Conservation (phyloP, 140 eudicot species). For the Stevia rebaudiana region DNA sequence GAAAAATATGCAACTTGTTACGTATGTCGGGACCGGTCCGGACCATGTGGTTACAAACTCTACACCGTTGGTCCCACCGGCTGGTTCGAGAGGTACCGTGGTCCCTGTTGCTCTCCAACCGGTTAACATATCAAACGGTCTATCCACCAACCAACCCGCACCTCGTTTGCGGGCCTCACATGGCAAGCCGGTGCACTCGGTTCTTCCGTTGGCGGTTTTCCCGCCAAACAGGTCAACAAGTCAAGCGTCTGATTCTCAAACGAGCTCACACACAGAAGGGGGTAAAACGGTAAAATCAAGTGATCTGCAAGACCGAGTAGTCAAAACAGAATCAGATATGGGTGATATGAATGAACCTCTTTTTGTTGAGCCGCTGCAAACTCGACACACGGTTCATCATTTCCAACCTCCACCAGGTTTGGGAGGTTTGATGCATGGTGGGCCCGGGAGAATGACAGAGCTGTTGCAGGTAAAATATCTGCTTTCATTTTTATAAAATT, state of each 20-base stretch:
- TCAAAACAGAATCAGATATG: conserved; percentile 34
- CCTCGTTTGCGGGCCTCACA: conserved; percentile 39
- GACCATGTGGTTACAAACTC: conserved; percentile 11
- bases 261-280: conserved; percentile 37
- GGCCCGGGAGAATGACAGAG: conserved; percentile 77
- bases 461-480: conserved; percentile 61
- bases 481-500: too few relatives aligned
- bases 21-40: conserved; percentile 28
- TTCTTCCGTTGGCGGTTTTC: conserved; percentile 47
- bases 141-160: conserved; percentile 34
- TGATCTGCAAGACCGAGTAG: conserved; percentile 20
- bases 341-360: conserved; percentile 48
- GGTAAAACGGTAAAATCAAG: conserved; percentile 24
- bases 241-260: conserved; percentile 35
- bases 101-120: conserved; percentile 77
- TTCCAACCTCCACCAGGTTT: conserved; percentile 31
- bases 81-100: conserved; percentile 56
- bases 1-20: conserved; percentile 35
- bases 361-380: conserved; percentile 50
- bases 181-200: conserved; percentile 54
- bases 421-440: conserved; percentile 39
- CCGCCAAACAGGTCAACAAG: conserved; percentile 48
- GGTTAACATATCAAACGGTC: conserved; percentile 36
- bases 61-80: conserved; percentile 36
- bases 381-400: conserved; percentile 35